Conservation (phyloP, 495 filamentous ascomycete species). For the Xylaria curta region DNA sequence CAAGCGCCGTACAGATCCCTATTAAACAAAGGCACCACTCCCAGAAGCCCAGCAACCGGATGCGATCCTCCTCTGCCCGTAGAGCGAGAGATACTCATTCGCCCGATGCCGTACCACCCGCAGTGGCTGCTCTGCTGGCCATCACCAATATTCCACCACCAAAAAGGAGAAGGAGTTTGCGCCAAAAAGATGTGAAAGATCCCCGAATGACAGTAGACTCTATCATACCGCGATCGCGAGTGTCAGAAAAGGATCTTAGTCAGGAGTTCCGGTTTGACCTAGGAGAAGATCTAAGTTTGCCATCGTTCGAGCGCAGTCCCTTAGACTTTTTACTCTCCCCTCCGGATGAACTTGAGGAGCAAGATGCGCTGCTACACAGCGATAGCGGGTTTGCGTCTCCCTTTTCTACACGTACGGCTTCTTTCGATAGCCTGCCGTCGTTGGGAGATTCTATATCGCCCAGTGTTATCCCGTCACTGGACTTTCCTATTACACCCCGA, state of each 20-base stretch:
- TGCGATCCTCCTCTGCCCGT: conserved; percentile 36
- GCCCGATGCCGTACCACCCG: conserved; percentile 60
- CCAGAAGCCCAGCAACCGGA: conserved; percentile 36
- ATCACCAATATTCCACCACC: conserved; percentile 64
- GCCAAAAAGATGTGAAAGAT: conserved; percentile 31
- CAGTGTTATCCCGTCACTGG: conserved; percentile 48
- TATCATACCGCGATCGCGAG: conserved; percentile 54
- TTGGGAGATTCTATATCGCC: conserved; percentile 50
- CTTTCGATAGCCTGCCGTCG: conserved; percentile 57
- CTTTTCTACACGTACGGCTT: conserved; percentile 51
- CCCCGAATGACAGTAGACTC: conserved; percentile 52
- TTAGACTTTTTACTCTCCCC: conserved; percentile 61
- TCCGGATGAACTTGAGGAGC: conserved; percentile 60
- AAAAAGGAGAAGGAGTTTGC: conserved; percentile 35
- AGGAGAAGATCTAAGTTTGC: conserved; percentile 40
- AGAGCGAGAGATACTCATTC: conserved; percentile 48
- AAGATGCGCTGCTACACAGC: conserved; percentile 46
- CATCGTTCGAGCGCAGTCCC: conserved; percentile 47
- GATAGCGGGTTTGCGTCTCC: conserved; percentile 52
- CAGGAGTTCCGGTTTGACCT: conserved; percentile 44
- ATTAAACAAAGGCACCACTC: conserved; percentile 40
- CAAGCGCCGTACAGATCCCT: conserved; percentile 56
- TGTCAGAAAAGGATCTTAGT: conserved; percentile 57
- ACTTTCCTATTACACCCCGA: conserved; percentile 45
- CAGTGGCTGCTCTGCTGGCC: conserved; percentile 65